These are phyloP conservation scores for Tricholoma bakamatsutake DNA, from an alignment of 768 basidiomycete species.

Conservation along the genomic window DNA sequence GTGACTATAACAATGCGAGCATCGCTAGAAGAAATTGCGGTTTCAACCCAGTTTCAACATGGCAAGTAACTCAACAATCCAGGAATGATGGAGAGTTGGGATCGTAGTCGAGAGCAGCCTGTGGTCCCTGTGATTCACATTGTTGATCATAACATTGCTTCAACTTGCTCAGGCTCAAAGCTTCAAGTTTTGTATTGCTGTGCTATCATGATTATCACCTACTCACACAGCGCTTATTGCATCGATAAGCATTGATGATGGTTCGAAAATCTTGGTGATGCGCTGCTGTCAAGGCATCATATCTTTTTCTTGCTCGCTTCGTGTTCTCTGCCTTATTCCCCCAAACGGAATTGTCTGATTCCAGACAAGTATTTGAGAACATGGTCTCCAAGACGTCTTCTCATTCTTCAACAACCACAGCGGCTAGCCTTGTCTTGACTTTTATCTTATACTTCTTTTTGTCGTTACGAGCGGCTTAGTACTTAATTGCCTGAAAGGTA, in stretches of 20 bases:
- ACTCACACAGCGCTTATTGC: too few relatives aligned
- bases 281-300: not conserved
- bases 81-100: too few relatives aligned
- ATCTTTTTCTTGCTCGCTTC: not conserved
- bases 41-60: too few relatives aligned
- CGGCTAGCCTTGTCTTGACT: slow-evolving; percentile 4
- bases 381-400: slow-evolving; percentile 10
- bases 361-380: slow-evolving; percentile 6
- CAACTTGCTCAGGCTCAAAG: too few relatives aligned
- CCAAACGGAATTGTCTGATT: slow-evolving; percentile 8
- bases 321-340: slow-evolving; percentile 11
- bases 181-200: too few relatives aligned
- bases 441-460: slow-evolving; percentile 10
- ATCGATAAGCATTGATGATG: not conserved
- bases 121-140: too few relatives aligned
- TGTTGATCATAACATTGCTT: too few relatives aligned
- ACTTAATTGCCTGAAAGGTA: slow-evolving; percentile 7
- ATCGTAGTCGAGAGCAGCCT: too few relatives aligned
- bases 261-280: not conserved
- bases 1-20: not conserved
- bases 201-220: too few relatives aligned
- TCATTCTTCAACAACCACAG: slow-evolving; percentile 11
- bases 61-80: too few relatives aligned
- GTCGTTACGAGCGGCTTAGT: slow-evolving; percentile 1
- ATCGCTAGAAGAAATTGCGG: too few relatives aligned